A percentile compares a stretch with the other conserved stretches of the same genome.
Conservation (phyloP, 2,329 filamentous ascomycete species). For the Colletotrichum sansevieriae region DNA sequence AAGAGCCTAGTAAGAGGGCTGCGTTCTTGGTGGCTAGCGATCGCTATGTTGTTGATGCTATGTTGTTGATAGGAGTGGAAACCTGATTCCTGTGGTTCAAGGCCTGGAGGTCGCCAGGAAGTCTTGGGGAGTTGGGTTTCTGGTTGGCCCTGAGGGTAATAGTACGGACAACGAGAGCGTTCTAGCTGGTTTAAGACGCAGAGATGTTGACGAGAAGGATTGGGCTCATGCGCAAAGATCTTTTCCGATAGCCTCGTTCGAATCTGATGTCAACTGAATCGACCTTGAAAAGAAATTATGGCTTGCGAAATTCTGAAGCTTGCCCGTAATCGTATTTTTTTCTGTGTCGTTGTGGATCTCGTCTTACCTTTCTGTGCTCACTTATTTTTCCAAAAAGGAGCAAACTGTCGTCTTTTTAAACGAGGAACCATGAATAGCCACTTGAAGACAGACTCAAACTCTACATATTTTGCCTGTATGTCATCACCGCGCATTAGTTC, state of each 20-base stretch:
- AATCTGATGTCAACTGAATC: neutral
- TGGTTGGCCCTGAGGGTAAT: neutral
- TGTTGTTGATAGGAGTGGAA: conserved; percentile 23
- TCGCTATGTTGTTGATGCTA: conserved; percentile 16
- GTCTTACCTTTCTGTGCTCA: too few species aligned
- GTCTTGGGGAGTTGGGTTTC: neutral
- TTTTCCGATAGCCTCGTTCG: neutral
- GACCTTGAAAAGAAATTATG: too few species aligned
- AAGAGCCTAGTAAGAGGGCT: conserved; percentile 43
- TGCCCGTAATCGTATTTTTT: too few species aligned
- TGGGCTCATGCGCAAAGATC: neutral
- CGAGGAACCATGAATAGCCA: too few species aligned
- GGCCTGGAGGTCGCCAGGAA: neutral
- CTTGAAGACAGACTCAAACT: too few species aligned
- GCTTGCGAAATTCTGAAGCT: neutral
- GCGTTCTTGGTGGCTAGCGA: conserved; percentile 46
- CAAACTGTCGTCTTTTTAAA: too few species aligned
- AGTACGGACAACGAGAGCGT: conserved; percentile 2
- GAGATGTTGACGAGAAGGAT: conserved; percentile 3
- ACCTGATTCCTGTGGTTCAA: neutral
- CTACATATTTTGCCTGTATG: too few species aligned
- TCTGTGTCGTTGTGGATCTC: too few species aligned
- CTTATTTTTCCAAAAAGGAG: too few species aligned
- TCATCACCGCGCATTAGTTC: too few species aligned
- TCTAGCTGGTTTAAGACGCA: neutral